phyloP scores from a whole-genome alignment of 257 asterid species.

The Pogostemon cablin region DNA sequence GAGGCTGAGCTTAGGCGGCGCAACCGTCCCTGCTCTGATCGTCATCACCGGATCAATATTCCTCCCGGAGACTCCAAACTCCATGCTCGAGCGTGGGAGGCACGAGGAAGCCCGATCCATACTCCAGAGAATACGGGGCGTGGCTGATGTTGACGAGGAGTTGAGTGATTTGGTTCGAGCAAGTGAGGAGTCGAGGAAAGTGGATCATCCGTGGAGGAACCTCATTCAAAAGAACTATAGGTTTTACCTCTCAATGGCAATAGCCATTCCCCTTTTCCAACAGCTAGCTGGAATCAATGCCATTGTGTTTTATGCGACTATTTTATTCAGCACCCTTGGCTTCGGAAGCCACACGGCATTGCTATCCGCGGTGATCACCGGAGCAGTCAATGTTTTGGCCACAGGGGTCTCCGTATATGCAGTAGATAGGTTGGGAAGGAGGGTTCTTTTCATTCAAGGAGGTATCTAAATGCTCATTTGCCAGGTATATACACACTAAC shows the following conservation, averaged over 20 bases:
- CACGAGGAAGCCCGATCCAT: conserved; percentile 38
- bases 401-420: conserved; percentile 48
- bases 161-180: conserved; percentile 52
- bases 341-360: neutral
- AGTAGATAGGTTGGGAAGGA: conserved; percentile 49
- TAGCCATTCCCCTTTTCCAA: neutral
- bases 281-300: neutral
- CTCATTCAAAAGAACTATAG: conserved; percentile 45
- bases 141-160: conserved; percentile 52
- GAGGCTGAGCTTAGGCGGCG: conserved; percentile 47
- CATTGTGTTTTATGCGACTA: neutral
- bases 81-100: conserved; percentile 56
- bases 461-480: conserved; percentile 39
- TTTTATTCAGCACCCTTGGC: neutral
- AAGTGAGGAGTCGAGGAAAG: conserved; percentile 48
- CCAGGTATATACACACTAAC: neutral
- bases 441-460: conserved; percentile 35
- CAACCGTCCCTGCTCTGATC: conserved; percentile 45
- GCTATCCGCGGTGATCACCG: conserved; percentile 48
- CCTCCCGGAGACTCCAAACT: conserved; percentile 70
- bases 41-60: conserved; percentile 46
- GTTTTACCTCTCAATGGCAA: neutral
- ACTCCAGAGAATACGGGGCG: conserved; percentile 49
- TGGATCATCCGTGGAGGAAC: conserved; percentile 45
- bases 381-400: conserved; percentile 47